Conservation (phyloP, 2,329 filamentous ascomycete genomes). For the Hypoxylon sp. region DNA sequence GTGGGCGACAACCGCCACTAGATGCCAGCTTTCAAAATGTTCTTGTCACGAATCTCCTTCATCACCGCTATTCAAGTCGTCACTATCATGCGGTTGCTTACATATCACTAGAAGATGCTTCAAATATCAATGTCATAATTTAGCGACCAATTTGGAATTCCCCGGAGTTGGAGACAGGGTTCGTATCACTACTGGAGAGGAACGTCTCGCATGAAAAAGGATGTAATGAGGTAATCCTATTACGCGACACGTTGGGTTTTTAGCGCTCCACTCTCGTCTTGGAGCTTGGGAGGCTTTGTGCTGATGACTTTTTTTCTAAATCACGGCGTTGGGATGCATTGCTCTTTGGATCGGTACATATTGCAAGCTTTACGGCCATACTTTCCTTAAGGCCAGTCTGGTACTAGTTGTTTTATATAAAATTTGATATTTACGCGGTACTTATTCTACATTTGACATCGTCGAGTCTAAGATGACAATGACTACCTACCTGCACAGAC, state of each 20-base stretch:
- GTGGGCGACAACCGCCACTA: slow-evolving; percentile 35
- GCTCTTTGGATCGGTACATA: slow-evolving; percentile 32
- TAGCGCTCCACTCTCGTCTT: not conserved
- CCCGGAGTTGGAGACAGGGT: slow-evolving; percentile 22
- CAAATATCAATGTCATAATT: slow-evolving; percentile 25
- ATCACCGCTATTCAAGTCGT: slow-evolving; percentile 6
- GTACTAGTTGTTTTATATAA: slow-evolving; percentile 21
- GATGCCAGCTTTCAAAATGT: slow-evolving; percentile 14
- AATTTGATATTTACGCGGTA: slow-evolving; percentile 19
- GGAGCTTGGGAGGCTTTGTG: slow-evolving; percentile 9
- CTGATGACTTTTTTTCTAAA: slow-evolving; percentile 8
- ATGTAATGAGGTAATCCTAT: slow-evolving; percentile 17
- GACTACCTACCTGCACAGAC: too few species aligned
- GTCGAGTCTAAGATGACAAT: too few species aligned
- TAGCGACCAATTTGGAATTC: slow-evolving; percentile 12
- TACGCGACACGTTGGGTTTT: slow-evolving; percentile 7
- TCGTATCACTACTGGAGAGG: slow-evolving; percentile 27
- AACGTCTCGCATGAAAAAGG: not conserved
- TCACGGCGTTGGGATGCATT: slow-evolving; percentile 35
- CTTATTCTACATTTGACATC: not conserved
- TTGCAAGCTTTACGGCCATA: slow-evolving; percentile 33
- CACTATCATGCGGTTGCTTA: slow-evolving; percentile 26
- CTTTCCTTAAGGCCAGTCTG: slow-evolving; percentile 28
- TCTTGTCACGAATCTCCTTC: slow-evolving; percentile 12
- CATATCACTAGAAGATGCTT: slow-evolving; percentile 32